Evolutionary conservation across 2,329 filamentous ascomycete species (phyloP).

Genomic region (Penicillium italicum): DNA sequence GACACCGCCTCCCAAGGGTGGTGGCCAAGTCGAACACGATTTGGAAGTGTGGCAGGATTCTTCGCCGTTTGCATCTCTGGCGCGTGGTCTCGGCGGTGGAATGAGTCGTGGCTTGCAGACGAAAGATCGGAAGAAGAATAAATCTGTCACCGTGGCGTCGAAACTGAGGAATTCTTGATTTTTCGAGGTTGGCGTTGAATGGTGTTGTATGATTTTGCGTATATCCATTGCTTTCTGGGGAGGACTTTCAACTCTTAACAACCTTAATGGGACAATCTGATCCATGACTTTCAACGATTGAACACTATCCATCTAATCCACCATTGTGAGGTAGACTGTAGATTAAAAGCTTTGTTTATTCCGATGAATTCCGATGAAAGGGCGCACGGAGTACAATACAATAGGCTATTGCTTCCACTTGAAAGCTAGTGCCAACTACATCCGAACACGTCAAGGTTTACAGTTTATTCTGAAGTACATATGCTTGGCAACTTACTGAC

Average conservation of each 20-base stretch:
- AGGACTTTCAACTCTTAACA: not conserved
- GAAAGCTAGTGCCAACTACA: not conserved
- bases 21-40: constrained; percentile 33
- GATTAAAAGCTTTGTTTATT: not conserved
- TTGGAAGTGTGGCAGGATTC: constrained; percentile 35
- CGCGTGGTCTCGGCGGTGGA: constrained; percentile 42
- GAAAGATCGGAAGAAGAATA: constrained; percentile 31
- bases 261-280: not conserved
- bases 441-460: not conserved
- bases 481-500: not conserved
- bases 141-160: constrained; percentile 13
- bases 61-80: constrained; percentile 41
- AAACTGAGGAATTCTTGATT: constrained; percentile 7
- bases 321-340: not conserved
- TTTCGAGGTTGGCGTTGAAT: not conserved
- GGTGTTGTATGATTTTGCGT: not conserved
- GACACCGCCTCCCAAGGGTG: constrained; percentile 13
- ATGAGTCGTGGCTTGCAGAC: constrained; percentile 39
- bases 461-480: not conserved
- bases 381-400: not conserved
- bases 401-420: not conserved
- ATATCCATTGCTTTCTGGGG: constrained; percentile 12
- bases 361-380: not conserved
- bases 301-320: not conserved
- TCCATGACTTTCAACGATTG: not conserved